Evolutionary conservation across 108 stramenopile species (phyloP), one percentile per base, ranked within the genome.

Genomic region (Cylindrotheca fusiformis): DNA sequence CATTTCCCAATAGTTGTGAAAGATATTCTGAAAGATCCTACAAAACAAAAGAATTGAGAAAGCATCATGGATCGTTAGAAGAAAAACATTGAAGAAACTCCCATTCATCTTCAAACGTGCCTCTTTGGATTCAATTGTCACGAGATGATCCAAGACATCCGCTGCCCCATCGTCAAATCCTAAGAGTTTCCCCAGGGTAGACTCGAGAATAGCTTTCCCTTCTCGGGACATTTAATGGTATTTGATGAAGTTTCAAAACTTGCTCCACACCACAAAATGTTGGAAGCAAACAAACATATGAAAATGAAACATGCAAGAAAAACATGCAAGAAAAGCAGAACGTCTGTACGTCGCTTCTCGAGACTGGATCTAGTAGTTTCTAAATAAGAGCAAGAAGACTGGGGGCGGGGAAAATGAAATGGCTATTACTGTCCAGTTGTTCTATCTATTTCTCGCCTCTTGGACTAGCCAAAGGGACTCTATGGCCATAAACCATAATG

Each of bases 61-160:
- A 51, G 24, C 10, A 59, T 31, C 14, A 19, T 22, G 28, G 36
- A 33, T 26, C 31, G 49, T 0, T 19, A 55, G 2, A 20, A 44
- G 47, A 51, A 32, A 44, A 12, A 2, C 14, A 41, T 10, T 41
- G 36, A 41, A 41, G 36, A 41, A 41, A 0, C 30, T 22, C 59
- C n/a, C 59, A 27, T 23, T 50, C 14, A 41, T 17, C 4, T 3
- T 27, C 19, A 30, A 12, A 53, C 76, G 12, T 62, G 72, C 82
- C 50, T 80, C 79, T 52, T 55, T 58, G 19, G 76, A 77, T 28
- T 79, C 78, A 51, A 86, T 81, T 41, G 75, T 51, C 10, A 82
- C 33, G 6, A 86, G 59, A 67, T 81, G 84, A 12, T 82, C 81
- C 54, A 86, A 55, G 1, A 86, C 64, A 62, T 86, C 84, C 17